Conservation (phyloP, 1,139 yeast genomes). For the Hanseniaspora gamundiae region DNA sequence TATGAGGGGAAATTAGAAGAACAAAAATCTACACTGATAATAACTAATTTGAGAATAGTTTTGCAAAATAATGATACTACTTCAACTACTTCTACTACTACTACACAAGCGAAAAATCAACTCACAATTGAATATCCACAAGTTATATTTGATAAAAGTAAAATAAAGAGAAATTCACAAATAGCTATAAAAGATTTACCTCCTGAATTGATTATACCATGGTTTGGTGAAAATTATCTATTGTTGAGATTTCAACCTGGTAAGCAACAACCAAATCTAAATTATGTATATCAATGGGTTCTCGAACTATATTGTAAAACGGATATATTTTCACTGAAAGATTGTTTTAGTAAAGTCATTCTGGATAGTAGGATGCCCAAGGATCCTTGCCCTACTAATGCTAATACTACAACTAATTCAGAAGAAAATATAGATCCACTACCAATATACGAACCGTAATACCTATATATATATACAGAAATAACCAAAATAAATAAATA, state of each 20-base stretch:
- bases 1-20: background rate
- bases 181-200: constrained; percentile 1
- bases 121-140: background rate
- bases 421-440: background rate
- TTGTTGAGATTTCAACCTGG: constrained; percentile 3
- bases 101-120: background rate
- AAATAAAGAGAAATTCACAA: background rate
- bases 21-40: background rate
- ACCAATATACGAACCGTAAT: constrained; percentile 6
- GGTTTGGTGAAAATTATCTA: constrained; percentile 6
- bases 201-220: constrained; percentile 3
- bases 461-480: background rate
- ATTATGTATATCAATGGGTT: constrained; percentile 5
- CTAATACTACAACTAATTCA: constrained; percentile 2
- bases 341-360: constrained; percentile 3
- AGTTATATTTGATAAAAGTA: background rate
- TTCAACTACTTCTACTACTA: background rate
- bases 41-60: background rate
- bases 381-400: background rate
- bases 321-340: constrained; percentile 6
- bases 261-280: constrained; percentile 6
- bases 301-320: constrained; percentile 3
- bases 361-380: background rate
- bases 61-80: background rate
- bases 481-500: background rate